These are phyloP conservation scores for Tripterygium wilfordii DNA, from an alignment of 177 flowering plant genomes.

Conservation along the genomic window DNA sequence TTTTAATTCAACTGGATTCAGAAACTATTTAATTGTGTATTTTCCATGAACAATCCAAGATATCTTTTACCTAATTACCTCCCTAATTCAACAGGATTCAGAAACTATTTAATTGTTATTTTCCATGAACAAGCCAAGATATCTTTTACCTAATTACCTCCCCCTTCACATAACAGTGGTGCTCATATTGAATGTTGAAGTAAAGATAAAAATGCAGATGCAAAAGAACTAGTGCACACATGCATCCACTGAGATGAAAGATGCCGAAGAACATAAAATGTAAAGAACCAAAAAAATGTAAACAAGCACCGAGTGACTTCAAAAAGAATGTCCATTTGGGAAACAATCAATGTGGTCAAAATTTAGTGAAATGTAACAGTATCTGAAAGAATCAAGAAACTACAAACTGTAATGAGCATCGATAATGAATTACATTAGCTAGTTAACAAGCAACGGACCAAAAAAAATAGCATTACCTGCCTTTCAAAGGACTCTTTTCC, in stretches of 20 bases:
- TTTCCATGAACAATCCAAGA: too few relatives aligned
- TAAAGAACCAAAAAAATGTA: constrained; percentile 4
- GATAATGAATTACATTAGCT: not conserved
- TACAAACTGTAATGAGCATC: not conserved
- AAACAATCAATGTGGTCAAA: constrained; percentile 4
- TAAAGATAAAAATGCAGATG: constrained; percentile 1
- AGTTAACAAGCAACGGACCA: not conserved
- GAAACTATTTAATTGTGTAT: not conserved
- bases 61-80: too few relatives aligned
- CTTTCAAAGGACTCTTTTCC: constrained; percentile 75
- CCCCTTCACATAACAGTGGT: too few relatives aligned
- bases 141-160: too few relatives aligned
- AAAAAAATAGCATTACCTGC: constrained; percentile 77
- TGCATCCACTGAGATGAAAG: not conserved
- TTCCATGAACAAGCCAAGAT: too few relatives aligned
- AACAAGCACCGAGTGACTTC: constrained; percentile 1
- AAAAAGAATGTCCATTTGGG: constrained; percentile 5
- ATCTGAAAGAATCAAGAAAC: constrained; percentile 5
- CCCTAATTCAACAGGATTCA: not conserved
- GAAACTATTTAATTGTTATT: not conserved
- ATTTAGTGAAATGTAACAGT: too few relatives aligned
- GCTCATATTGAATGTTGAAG: too few relatives aligned
- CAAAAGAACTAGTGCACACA: not conserved
- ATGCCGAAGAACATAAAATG: not conserved
- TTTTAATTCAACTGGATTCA: not conserved